Evolutionary conservation across 2,329 filamentous ascomycete species (phyloP).

Genomic region (Leptographium flavum): DNA sequence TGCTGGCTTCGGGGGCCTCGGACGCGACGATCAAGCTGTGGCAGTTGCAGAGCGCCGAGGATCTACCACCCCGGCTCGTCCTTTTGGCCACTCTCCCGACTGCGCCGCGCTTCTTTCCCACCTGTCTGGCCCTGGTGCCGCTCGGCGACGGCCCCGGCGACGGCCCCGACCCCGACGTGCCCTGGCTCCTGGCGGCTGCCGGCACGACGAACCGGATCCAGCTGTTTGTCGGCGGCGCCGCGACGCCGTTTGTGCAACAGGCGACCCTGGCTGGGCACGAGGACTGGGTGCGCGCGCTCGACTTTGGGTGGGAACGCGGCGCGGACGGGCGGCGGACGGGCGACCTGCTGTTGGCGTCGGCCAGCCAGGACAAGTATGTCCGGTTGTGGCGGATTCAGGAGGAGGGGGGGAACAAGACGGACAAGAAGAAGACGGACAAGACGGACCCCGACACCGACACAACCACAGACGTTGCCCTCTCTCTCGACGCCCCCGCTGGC

Average conservation of each 20-base stretch:
- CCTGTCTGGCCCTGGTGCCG: constrained; percentile 57
- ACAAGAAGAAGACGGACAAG: too few relatives aligned
- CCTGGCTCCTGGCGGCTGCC: constrained; percentile 63
- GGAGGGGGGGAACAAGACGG: too few relatives aligned
- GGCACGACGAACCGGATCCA: constrained; percentile 77
- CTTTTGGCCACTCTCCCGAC: constrained; percentile 58
- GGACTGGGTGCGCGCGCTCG: constrained; percentile 81
- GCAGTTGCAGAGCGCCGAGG: constrained; percentile 35
- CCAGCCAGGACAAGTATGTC: constrained; percentile 95
- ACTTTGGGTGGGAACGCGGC: constrained; percentile 53
- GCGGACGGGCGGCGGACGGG: constrained; percentile 35
- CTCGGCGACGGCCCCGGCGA: constrained; percentile 54
- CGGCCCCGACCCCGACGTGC: too few relatives aligned
- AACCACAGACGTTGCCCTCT: constrained; percentile 30
- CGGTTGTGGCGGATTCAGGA: constrained; percentile 78
- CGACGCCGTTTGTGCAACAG: constrained; percentile 48
- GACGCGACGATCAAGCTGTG: constrained; percentile 64
- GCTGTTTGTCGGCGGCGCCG: constrained; percentile 46
- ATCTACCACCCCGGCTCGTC: constrained; percentile 22
- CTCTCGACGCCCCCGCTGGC: constrained; percentile 54
- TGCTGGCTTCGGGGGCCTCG: constrained; percentile 67
- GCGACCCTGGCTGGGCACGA: constrained; percentile 81
- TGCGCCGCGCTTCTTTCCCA: constrained; percentile 66
- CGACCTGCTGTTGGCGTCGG: constrained; percentile 76
- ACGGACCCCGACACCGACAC: too few relatives aligned